Conservation (phyloP, 352 stramenopile genomes). For the Globisporangium rhizosaccharum region DNA sequence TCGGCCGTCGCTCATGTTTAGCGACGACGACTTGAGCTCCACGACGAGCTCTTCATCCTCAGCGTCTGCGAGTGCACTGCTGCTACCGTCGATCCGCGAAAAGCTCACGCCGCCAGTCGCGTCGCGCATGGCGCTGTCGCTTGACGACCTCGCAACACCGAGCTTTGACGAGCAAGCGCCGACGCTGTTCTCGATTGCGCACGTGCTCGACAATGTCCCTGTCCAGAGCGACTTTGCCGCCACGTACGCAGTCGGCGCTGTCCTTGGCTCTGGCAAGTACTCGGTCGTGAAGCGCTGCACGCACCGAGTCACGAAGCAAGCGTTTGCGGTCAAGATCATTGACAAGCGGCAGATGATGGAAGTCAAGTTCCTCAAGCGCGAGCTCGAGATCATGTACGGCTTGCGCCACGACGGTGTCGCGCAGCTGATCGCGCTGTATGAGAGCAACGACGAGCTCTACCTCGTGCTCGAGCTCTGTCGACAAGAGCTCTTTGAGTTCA, state of each 20-base stretch:
- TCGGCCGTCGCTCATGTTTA: constrained; percentile 58
- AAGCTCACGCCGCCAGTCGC: constrained; percentile 49
- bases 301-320: constrained; percentile 20
- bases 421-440: constrained; percentile 73
- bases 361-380: constrained; percentile 75
- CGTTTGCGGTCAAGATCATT: constrained; percentile 77
- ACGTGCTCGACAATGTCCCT: constrained; percentile 56
- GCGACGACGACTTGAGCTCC: constrained; percentile 41
- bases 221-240: constrained; percentile 56
- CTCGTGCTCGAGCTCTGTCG: constrained; percentile 79
- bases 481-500: constrained; percentile 79
- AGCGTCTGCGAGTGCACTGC: no score
- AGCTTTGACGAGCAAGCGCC: constrained; percentile 32
- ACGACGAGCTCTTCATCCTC: constrained; percentile 27
- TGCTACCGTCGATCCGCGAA: constrained; percentile 61
- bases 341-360: constrained; percentile 82
- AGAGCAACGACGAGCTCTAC: constrained; percentile 68
- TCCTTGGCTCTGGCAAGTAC: constrained; percentile 74
- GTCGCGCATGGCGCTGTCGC: constrained; percentile 51
- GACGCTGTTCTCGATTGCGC: constrained; percentile 63
- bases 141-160: constrained; percentile 37
- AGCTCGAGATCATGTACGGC: constrained; percentile 84
- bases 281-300: constrained; percentile 70
- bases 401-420: constrained; percentile 73
- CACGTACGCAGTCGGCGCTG: constrained; percentile 39